Conservation (phyloP, 495 filamentous ascomycete species). For the Penicillium canariense region DNA sequence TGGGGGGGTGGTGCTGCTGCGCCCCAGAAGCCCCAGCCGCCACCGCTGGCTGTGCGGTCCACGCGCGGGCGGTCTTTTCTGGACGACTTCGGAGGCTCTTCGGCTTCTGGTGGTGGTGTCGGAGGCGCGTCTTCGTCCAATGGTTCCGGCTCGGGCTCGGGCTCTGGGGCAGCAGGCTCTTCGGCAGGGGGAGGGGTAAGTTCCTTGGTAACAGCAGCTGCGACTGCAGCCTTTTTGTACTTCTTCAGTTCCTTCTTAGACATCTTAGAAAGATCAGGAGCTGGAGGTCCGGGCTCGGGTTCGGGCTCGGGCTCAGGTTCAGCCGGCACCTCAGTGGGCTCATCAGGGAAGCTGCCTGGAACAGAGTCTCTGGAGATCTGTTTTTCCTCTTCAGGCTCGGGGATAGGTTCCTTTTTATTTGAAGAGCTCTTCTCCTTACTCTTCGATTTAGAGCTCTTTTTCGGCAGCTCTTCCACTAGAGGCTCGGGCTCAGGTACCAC, state of each 20-base stretch:
- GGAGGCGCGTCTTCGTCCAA: slow-evolving; percentile 39
- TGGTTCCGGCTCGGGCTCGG: slow-evolving; percentile 18
- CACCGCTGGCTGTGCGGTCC: slow-evolving; percentile 44
- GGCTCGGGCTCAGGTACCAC: neutral
- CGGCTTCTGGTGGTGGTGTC: slow-evolving; percentile 54
- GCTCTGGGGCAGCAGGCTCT: slow-evolving; percentile 19
- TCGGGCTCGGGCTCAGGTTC: slow-evolving; percentile 32
- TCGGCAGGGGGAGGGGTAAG: slow-evolving; percentile 59
- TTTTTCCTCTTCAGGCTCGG: slow-evolving; percentile 18
- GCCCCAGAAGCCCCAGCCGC: slow-evolving; percentile 61
- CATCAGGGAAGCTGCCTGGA: slow-evolving; percentile 35
- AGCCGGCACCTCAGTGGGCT: slow-evolving; percentile 1
- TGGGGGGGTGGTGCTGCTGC: slow-evolving; percentile 48
- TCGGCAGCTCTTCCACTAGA: neutral
- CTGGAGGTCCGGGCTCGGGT: slow-evolving; percentile 12
- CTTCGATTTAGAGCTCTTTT: slow-evolving; percentile 24
- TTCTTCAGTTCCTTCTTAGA: slow-evolving; percentile 33
- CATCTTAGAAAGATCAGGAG: slow-evolving; percentile 28
- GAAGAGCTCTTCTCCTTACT: neutral
- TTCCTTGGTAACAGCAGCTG: slow-evolving; percentile 63
- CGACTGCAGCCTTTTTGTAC: slow-evolving; percentile 32
- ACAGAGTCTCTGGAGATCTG: slow-evolving; percentile 28
- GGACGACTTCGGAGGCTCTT: slow-evolving; percentile 39
- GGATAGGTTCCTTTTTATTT: slow-evolving; percentile 5
- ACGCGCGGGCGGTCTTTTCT: slow-evolving; percentile 61